phyloP scores from a whole-genome alignment of 495 filamentous ascomycete genomes.

The Hypoxylon subgilvum region DNA sequence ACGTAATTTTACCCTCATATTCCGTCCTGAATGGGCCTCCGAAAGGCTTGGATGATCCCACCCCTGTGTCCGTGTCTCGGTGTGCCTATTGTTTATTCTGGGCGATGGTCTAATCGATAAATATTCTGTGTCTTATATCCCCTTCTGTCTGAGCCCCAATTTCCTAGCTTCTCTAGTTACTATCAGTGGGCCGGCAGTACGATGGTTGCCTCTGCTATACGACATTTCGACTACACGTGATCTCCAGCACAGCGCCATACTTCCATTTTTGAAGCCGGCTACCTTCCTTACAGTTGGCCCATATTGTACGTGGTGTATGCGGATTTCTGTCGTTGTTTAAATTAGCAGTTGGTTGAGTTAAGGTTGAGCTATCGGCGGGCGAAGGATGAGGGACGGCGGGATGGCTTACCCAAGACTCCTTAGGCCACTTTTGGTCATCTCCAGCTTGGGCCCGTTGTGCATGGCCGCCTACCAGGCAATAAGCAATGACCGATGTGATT shows the following conservation, averaged over 20 bases:
- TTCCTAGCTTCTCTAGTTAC: conserved; percentile 4
- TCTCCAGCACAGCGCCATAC: neutral
- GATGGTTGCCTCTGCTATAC: conserved; percentile 21
- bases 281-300: neutral
- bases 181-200: conserved; percentile 5
- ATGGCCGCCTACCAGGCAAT: conserved; percentile 22
- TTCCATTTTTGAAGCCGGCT: conserved; percentile 3
- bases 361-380: neutral
- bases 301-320: conserved; percentile 4
- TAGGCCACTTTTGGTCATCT: conserved; percentile 19
- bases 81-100: neutral
- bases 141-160: conserved; percentile 9
- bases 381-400: conserved; percentile 7
- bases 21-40: conserved; percentile 8
- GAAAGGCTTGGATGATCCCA: conserved; percentile 20
- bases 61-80: conserved; percentile 21
- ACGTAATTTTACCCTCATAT: conserved; percentile 22
- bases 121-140: conserved; percentile 15
- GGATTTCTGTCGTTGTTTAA: neutral
- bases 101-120: conserved; percentile 6
- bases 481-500: conserved; percentile 47
- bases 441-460: conserved; percentile 16
- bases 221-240: conserved; percentile 15
- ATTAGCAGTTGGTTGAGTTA: neutral
- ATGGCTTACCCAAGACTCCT: conserved; percentile 18